These are phyloP conservation scores for Wickerhamiella kurtzmanii DNA, from an alignment of 805 yeast species.

Conservation along the genomic window DNA sequence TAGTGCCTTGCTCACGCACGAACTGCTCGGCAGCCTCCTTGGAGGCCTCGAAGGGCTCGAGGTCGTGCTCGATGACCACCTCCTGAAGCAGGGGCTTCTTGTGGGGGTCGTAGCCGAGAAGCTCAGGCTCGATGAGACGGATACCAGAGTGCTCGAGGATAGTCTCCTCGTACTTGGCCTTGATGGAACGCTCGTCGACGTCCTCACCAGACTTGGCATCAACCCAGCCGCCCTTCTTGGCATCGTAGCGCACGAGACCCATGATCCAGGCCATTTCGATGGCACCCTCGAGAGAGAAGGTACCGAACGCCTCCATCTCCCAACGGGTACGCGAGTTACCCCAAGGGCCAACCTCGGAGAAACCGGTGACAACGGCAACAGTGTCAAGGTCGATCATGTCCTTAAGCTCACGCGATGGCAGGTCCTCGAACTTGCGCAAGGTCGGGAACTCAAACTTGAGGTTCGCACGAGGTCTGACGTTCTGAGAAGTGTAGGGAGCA, in stretches of 20 bases:
- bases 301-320: slow-evolving; percentile 97
- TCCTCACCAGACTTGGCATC: slow-evolving; percentile 88
- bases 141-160: slow-evolving; percentile 92
- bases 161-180: slow-evolving; percentile 77
- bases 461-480: slow-evolving; percentile 87
- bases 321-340: slow-evolving; percentile 98
- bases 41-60: slow-evolving; percentile 90
- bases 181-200: slow-evolving; percentile 88
- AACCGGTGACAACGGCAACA: slow-evolving; percentile 93
- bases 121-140: slow-evolving; percentile 89
- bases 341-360: slow-evolving; percentile 98
- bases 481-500: slow-evolving; percentile 63
- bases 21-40: slow-evolving; percentile 92
- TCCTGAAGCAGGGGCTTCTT: slow-evolving; percentile 91
- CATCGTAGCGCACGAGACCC: slow-evolving; percentile 93
- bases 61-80: slow-evolving; percentile 88
- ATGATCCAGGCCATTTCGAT: slow-evolving; percentile 99
- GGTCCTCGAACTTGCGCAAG: slow-evolving; percentile 60
- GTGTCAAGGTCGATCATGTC: slow-evolving; percentile 86
- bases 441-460: slow-evolving; percentile 88
- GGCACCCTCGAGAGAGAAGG: slow-evolving; percentile 92
- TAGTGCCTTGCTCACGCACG: slow-evolving; percentile 72
- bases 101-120: slow-evolving; percentile 92
- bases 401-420: slow-evolving; percentile 48
- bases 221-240: slow-evolving; percentile 97